phyloP scores from a whole-genome alignment of 2,329 filamentous ascomycete species.

The Calonectria crousiana region DNA sequence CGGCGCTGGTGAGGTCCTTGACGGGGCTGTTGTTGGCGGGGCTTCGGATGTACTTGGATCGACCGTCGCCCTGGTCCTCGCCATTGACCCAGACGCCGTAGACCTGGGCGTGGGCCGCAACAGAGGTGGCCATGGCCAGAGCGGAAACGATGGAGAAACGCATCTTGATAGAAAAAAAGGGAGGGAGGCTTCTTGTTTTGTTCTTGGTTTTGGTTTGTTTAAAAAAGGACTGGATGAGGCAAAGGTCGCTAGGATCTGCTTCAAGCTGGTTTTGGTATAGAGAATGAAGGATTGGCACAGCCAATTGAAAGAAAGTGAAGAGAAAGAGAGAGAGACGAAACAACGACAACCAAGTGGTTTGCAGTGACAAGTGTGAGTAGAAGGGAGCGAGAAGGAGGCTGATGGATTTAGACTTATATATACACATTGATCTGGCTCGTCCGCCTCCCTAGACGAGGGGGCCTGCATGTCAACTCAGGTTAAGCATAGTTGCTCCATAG shows the following conservation, averaged over 20 bases:
- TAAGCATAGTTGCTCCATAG: conserved; percentile 9
- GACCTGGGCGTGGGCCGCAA: conserved; percentile 60
- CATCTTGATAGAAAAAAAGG: conserved; percentile 47
- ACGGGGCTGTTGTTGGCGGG: conserved; percentile 58
- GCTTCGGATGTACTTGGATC: conserved; percentile 57
- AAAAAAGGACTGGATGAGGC: conserved; percentile 41
- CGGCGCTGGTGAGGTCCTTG: conserved; percentile 57
- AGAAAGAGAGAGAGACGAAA: conserved; percentile 31
- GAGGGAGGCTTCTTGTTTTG: conserved; percentile 17
- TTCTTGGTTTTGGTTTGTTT: conserved; percentile 11
- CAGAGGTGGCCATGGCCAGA: conserved; percentile 53
- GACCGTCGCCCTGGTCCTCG: conserved; percentile 56
- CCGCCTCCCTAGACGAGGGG: background rate
- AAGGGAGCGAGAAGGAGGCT: conserved; percentile 2
- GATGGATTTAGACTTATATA: conserved; percentile 38
- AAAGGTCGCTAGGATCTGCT: conserved; percentile 31
- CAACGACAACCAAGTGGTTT: conserved; percentile 35
- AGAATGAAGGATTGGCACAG: conserved; percentile 47
- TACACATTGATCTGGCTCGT: conserved; percentile 29
- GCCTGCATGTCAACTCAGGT: conserved; percentile 2
- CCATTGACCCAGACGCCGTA: conserved; percentile 62
- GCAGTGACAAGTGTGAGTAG: conserved; percentile 41
- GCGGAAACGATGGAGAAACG: conserved; percentile 48
- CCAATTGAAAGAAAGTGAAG: conserved; percentile 46
- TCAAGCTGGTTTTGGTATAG: conserved; percentile 28